Evolutionary conservation across 208 protist species (phyloP).

Genomic region (Angomonas ambiguus): DNA sequence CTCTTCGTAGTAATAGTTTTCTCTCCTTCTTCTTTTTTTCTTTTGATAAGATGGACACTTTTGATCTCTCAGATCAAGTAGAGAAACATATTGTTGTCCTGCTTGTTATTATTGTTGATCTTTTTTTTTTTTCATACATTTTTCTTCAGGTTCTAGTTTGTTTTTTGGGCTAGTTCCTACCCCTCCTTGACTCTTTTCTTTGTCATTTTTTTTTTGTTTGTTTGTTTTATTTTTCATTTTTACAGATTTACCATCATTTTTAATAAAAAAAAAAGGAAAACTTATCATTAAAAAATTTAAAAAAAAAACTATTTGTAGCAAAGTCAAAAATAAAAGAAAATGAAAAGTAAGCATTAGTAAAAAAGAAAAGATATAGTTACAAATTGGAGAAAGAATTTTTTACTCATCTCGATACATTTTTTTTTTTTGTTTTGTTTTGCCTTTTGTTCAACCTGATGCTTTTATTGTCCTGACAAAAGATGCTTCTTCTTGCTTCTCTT

Average conservation of each 20-base stretch:
- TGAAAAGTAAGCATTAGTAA: conserved; percentile 9
- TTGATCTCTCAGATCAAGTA: neutral
- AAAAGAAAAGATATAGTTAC: neutral
- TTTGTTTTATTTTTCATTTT: conserved; percentile 12
- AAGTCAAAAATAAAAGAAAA: conserved; percentile 12
- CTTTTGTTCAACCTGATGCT: neutral
- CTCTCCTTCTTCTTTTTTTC: too few species aligned
- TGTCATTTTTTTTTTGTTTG: conserved; percentile 11
- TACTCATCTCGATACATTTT: neutral
- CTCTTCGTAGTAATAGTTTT: too few species aligned
- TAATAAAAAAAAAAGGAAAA: neutral
- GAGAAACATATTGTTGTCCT: too few species aligned
- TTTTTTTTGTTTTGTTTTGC: neutral
- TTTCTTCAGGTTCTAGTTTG: too few species aligned
- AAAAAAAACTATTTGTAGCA: conserved; percentile 9
- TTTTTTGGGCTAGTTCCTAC: too few species aligned
- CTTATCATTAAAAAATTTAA: neutral
- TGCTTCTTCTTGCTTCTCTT: neutral
- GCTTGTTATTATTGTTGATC: too few species aligned
- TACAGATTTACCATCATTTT: conserved; percentile 1
- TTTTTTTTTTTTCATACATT: conserved; percentile 17
- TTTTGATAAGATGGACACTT: conserved; percentile 1
- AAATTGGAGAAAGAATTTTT: neutral
- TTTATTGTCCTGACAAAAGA: too few species aligned
- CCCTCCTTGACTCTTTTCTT: neutral